Base-by-base conservation (phyloP, 805 yeast genomes). In the Tetrapisispora pingtungensis region DNA sequence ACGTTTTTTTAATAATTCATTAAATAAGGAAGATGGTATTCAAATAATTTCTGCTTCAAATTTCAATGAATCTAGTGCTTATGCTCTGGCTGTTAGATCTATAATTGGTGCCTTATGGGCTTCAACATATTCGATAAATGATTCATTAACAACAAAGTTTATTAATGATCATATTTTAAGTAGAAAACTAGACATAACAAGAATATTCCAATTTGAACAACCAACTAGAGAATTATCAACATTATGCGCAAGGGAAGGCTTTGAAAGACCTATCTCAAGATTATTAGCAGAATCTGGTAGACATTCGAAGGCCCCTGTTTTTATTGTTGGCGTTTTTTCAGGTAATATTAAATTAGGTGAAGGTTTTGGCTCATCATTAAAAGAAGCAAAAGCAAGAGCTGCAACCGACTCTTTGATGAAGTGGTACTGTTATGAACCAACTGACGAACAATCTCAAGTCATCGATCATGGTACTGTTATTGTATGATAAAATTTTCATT, bases 201-300 rank as follows among this genome's bases (percentile, higher is more conserved):
- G 77, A 44, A 74, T 90, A 75, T 83, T 93, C 64, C 77, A 77
- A 55, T 87, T 93, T 62, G 78, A 76, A 54, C 82, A 82, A 59
- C 96, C 97, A 34, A 83, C 90, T 13, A 75, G 93, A 61, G 93
- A 89, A 60, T 71, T 93, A 47, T 74, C 86, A 1, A 75, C 78
- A 47, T 67, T 93, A 41, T 80, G 96, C 57, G 80, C 77, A 45
- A 78, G 89, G 50, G 83, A 89, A 59, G 75, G 77, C 13, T 71
- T 90, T 51, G 75, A 74, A 41, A 74, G 77, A 18, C 96, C 97
- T 26, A 74, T 83, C 5, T 80, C 88, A 39, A 79, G 94, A 59
- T 73, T 93, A 47, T 69, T 93, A 45, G 89, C 95, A 30, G 99
- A 93, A 66, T 84, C 96, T 26, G 99, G 99, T 63, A 77, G 98